Evolutionary conservation across 257 asterid genomes (phyloP).

Genomic region (Ocimum tenuiflorum): DNA sequence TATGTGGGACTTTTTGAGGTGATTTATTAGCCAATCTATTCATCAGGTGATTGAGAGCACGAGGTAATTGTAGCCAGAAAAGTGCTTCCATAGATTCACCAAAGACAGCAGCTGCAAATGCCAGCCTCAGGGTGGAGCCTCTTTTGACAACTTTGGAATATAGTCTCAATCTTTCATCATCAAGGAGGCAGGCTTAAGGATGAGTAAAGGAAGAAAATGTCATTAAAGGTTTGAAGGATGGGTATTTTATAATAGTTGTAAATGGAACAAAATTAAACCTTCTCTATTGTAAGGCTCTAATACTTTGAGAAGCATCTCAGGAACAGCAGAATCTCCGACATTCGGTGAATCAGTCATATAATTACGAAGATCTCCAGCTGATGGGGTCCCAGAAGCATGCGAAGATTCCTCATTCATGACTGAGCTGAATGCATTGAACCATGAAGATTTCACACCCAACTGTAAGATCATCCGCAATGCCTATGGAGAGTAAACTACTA

Average conservation of each 20-base stretch:
- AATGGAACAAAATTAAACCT: constrained; percentile 42
- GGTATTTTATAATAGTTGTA: constrained; percentile 1
- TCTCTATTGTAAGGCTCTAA: constrained; percentile 92
- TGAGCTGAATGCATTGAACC: constrained; percentile 64
- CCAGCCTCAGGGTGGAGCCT: constrained; percentile 63
- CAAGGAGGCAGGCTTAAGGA: constrained; percentile 77
- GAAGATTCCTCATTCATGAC: constrained; percentile 31
- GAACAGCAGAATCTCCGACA: constrained; percentile 85
- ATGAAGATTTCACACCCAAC: constrained; percentile 82
- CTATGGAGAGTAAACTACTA: constrained; percentile 34
- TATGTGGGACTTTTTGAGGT: constrained; percentile 37
- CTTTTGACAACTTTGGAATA: constrained; percentile 62
- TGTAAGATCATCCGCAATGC: constrained; percentile 90
- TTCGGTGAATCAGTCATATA: constrained; percentile 77
- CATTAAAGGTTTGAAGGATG: constrained; percentile 17
- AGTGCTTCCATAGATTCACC: constrained; percentile 92
- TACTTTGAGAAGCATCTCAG: constrained; percentile 99
- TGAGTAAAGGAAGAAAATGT: constrained; percentile 22
- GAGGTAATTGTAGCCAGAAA: constrained; percentile 92
- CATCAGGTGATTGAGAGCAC: constrained; percentile 79
- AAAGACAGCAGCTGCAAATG: constrained; percentile 93
- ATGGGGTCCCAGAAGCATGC: constrained; percentile 57
- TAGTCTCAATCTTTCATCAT: constrained; percentile 65
- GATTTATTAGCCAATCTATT: constrained; percentile 60
- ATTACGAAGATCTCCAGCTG: constrained; percentile 85